Evolutionary conservation across 257 asterid genomes (phyloP), one percentile per base, ranked within the genome.

Genomic region (Solanum bulbocastanum): DNA sequence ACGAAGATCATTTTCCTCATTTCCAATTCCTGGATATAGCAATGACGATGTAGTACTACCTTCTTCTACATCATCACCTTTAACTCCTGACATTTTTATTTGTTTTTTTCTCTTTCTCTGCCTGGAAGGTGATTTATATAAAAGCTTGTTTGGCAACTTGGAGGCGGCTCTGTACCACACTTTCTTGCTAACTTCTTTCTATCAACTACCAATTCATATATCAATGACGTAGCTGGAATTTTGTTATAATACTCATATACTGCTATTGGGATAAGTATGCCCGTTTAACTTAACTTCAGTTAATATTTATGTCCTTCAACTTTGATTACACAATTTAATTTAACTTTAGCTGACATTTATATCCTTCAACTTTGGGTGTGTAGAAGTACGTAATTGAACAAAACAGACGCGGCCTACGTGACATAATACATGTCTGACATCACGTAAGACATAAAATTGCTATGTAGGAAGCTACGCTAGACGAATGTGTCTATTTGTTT

Each of bases 1-100:
- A 85, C 99, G 97, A 79, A 96, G 94, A 89, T 92, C 95, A 87
- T 96, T 97, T 93, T 97, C 99, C 33, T 95, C 98, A 89, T 88
- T 84, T 14, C 97, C 96, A 89, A 96, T 94, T 33, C 99, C 99
- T 3, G 99, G 99, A 88, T 93, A 95, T 76, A 97, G 89, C 72
- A 88, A 85, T 74, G 87, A 84, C 6, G 76, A 8, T 10, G 78
- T 16, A 30, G 39, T 69, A 62, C 39, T 71, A 27, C 94, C 92
- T 15, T 93, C 96, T 85, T 91, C 93, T 27, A 88, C 68, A 36
- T 91, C 56, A 30, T 91, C 91, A 14, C 88, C 89, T 66, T 88
- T 82, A 13, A n/a, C 46, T 37, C 23, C 39, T 18, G 18, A 30
- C 75, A 30, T 68, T 69, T 27, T 12, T 66, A 66, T 25, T 66